Percentiles rank a stretch among this genome's conserved stretches.
phyloP scores from a whole-genome alignment of 495 filamentous ascomycete species.

The Xylaria flabelliformis region DNA sequence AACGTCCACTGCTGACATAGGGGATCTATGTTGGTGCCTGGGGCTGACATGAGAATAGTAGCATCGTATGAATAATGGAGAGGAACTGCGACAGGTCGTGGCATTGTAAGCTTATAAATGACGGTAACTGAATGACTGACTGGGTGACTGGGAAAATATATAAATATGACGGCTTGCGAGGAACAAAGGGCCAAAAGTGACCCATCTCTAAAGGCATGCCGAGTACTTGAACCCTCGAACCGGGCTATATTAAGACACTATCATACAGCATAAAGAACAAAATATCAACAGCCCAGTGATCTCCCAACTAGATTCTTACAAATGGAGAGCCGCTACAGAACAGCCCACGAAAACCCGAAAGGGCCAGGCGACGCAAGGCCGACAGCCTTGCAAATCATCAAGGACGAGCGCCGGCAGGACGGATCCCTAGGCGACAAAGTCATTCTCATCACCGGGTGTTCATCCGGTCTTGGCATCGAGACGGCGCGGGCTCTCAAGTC shows the following conservation, averaged over 20 bases:
- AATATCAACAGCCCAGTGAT: neutral
- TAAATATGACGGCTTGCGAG: constrained; percentile 16
- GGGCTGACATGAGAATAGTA: neutral
- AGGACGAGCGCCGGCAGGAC: constrained; percentile 49
- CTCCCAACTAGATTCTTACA: neutral
- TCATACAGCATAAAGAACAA: neutral
- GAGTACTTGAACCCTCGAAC: neutral
- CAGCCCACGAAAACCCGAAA: constrained; percentile 28
- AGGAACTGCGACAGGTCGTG: neutral
- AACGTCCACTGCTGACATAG: neutral
- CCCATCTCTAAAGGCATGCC: neutral
- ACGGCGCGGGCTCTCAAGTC: constrained; percentile 55
- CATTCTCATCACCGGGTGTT: constrained; percentile 59
- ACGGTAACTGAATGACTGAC: neutral
- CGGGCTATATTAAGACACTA: constrained; percentile 5
- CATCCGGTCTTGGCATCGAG: constrained; percentile 59
- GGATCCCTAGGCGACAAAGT: constrained; percentile 52
- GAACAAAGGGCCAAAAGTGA: neutral
- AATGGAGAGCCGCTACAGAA: constrained; percentile 21
- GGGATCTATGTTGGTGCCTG: neutral
- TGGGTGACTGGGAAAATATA: neutral
- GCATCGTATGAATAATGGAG: neutral
- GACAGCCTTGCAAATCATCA: constrained; percentile 53
- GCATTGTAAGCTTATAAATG: neutral
- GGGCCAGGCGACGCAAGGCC: constrained; percentile 57